Evolutionary conservation across 495 filamentous ascomycete genomes (phyloP).

Genomic region (Halenospora varia): DNA sequence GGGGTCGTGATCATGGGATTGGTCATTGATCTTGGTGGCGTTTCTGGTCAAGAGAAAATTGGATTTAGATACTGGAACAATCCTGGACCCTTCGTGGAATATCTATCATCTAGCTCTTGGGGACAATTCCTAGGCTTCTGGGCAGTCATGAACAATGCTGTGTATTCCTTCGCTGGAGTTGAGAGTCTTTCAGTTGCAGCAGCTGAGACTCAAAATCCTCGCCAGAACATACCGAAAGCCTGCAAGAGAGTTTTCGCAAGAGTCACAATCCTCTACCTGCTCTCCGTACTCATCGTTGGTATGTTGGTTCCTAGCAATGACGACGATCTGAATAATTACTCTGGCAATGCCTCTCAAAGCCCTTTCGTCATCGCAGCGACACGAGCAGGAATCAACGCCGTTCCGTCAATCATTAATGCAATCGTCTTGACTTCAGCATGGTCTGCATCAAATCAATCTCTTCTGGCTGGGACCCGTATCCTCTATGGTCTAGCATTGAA

Average conservation of each 20-base stretch:
- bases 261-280: constrained; percentile 56
- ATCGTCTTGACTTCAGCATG: constrained; percentile 68
- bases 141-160: constrained; percentile 38
- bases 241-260: constrained; percentile 65
- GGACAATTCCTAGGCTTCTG: constrained; percentile 35
- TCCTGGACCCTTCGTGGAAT: constrained; percentile 63
- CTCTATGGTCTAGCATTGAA: constrained; percentile 59
- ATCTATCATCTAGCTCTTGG: constrained; percentile 49
- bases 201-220: constrained; percentile 65
- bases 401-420: constrained; percentile 59
- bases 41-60: constrained; percentile 38
- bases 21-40: constrained; percentile 54
- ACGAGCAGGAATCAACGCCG: constrained; percentile 55
- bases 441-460: constrained; percentile 58
- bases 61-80: constrained; percentile 66
- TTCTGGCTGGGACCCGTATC: constrained; percentile 56
- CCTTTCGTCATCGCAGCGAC: constrained; percentile 68
- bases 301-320: constrained; percentile 54
- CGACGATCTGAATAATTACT: constrained; percentile 46
- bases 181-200: constrained; percentile 75
- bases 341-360: constrained; percentile 50
- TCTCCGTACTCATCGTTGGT: constrained; percentile 8
- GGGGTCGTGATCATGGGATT: constrained; percentile 48
- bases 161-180: constrained; percentile 77
- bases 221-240: constrained; percentile 63